A percentile compares a stretch with the other conserved stretches of the same genome.
Evolutionary conservation across 2,329 filamentous ascomycete species (phyloP).

Genomic region (Venturiaceae sp.): DNA sequence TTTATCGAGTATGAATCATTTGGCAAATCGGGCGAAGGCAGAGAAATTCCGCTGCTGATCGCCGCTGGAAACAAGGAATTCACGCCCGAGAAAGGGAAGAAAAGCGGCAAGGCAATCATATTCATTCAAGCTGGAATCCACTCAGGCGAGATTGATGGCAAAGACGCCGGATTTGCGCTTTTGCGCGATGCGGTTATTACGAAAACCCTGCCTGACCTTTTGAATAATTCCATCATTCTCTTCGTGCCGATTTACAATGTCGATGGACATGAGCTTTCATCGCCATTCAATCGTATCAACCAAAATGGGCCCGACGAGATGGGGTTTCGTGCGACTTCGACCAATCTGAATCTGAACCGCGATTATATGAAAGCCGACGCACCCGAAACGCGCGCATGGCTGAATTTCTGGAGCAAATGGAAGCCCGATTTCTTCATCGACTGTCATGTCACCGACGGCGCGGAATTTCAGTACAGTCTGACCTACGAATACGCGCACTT

Average conservation of each 20-base stretch:
- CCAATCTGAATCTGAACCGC: neutral
- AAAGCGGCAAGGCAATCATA: neutral
- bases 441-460: neutral
- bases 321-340: neutral
- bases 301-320: neutral
- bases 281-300: neutral
- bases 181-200: neutral
- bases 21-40: neutral
- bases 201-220: neutral
- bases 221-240: neutral
- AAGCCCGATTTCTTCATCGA: neutral
- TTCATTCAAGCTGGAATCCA: neutral
- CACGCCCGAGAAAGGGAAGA: neutral
- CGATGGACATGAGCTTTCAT: neutral
- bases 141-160: neutral
- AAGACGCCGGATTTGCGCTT: neutral
- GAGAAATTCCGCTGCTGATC: neutral
- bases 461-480: neutral
- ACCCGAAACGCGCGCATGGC: neutral
- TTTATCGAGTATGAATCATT: neutral
- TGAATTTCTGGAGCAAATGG: neutral
- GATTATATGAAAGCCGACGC: neutral
- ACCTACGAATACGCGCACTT: neutral
- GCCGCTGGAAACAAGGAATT: neutral
- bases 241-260: neutral